These are phyloP conservation scores for Simplicillium sp. DNA, from an alignment of 2,329 filamentous ascomycete species.

Conservation along the genomic window DNA sequence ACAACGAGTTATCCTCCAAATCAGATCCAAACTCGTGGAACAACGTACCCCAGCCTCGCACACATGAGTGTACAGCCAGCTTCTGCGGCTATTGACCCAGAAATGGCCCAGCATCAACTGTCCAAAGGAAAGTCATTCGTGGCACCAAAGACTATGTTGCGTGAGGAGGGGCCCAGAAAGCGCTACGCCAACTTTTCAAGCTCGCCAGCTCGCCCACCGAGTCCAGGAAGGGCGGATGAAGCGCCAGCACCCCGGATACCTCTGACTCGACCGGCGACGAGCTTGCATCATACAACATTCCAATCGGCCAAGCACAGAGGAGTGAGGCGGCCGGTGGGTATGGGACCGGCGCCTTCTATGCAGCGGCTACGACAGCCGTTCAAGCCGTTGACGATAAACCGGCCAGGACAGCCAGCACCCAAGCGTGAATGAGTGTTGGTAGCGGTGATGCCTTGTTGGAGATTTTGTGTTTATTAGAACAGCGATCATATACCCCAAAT, in stretches of 20 bases:
- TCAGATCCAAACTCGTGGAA: too few species aligned
- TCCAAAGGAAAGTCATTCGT: constrained; percentile 6
- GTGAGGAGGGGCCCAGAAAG: constrained; percentile 20
- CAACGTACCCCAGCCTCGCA: constrained; percentile 3
- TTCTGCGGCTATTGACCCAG: constrained; percentile 17
- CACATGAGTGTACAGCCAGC: constrained; percentile 16
- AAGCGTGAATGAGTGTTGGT: too few species aligned
- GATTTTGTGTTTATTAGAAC: too few species aligned
- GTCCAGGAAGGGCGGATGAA: constrained; percentile 11
- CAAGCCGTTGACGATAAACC: constrained; percentile 45
- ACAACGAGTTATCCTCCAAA: constrained; percentile 1
- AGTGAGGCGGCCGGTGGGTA: constrained; percentile 32
- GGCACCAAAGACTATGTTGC: too few species aligned
- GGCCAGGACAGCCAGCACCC: constrained; percentile 14
- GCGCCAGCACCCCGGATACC: constrained; percentile 15
- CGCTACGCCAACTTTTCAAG: constrained; percentile 51
- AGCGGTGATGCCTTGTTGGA: too few species aligned
- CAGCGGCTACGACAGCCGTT: constrained; percentile 45
- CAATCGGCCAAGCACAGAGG: constrained; percentile 25
- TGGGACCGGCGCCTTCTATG: constrained; percentile 38
- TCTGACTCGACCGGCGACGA: constrained; percentile 22
- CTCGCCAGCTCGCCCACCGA: constrained; percentile 33
- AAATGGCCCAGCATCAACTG: constrained; percentile 30
- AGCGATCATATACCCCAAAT: too few species aligned
- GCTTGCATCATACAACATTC: constrained; percentile 45